phyloP scores from a whole-genome alignment of 805 yeast genomes.

The Nakazawaea wickerhamii region DNA sequence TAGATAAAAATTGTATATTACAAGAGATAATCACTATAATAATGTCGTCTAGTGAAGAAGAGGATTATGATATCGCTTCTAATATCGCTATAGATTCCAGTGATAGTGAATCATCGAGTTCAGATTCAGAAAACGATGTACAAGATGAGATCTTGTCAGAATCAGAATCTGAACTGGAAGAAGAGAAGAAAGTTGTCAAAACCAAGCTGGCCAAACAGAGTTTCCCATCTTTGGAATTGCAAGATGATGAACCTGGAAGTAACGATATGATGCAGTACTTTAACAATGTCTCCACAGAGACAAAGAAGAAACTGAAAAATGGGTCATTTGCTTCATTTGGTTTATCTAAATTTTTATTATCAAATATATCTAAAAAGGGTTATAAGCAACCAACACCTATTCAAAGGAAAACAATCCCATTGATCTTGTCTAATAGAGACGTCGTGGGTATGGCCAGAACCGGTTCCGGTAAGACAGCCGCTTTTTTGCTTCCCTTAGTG shows the following conservation, averaged over 20 bases:
- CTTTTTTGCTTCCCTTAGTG: constrained; percentile 85
- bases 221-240: constrained; percentile 38
- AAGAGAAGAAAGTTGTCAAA: constrained; percentile 21
- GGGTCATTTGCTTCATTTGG: constrained; percentile 93
- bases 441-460: constrained; percentile 99
- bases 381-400: constrained; percentile 96
- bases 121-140: constrained; percentile 31
- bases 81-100: constrained; percentile 45
- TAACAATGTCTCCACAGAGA: constrained; percentile 30
- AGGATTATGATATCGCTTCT: constrained; percentile 58
- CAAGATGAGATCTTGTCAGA: constrained; percentile 51
- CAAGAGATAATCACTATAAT: constrained; percentile 13
- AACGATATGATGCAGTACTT: constrained; percentile 33
- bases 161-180: constrained; percentile 39
- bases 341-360: constrained; percentile 61
- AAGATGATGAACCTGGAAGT: constrained; percentile 32
- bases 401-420: constrained; percentile 92
- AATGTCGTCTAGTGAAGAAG: constrained; percentile 31
- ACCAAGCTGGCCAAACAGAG: constrained; percentile 16
- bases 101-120: constrained; percentile 18
- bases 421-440: constrained; percentile 80
- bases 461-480: constrained; percentile 99
- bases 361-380: constrained; percentile 77
- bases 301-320: constrained; percentile 53
- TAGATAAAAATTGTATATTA: no score